phyloP scores from a whole-genome alignment of 1,284 basidiomycete species.

The Austropuccinia psidii region DNA sequence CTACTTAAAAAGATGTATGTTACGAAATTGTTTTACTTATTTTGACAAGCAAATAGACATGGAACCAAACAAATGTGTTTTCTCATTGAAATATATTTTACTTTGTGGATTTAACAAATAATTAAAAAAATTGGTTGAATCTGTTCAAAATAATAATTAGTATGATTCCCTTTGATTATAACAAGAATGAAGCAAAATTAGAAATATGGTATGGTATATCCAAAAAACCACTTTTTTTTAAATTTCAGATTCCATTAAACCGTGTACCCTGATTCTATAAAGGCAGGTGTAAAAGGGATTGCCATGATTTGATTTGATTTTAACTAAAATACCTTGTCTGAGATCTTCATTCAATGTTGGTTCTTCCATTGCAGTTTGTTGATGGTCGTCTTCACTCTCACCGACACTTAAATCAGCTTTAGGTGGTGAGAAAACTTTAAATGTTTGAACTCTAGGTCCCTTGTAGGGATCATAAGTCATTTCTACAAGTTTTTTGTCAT shows the following conservation, averaged over 20 bases:
- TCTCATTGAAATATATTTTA: too few species aligned
- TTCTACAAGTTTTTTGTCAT: constrained; percentile 62
- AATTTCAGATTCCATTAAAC: constrained; percentile 21
- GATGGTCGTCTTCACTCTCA: constrained; percentile 50
- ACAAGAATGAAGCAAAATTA: too few species aligned
- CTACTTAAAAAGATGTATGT: too few species aligned
- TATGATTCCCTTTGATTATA: too few species aligned
- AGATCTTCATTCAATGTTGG: constrained; percentile 59
- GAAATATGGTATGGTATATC: too few species aligned
- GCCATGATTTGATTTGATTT: constrained; percentile 79
- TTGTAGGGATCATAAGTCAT: constrained; percentile 51
- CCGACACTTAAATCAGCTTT: constrained; percentile 20
- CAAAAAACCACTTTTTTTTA: too few species aligned
- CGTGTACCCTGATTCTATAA: constrained; percentile 65
- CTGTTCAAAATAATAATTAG: too few species aligned
- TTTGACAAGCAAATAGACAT: too few species aligned
- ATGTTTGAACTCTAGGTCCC: constrained; percentile 41
- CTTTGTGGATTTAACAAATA: too few species aligned
- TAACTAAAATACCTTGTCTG: constrained; percentile 63
- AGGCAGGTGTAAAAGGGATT: constrained; percentile 73
- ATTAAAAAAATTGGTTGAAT: too few species aligned
- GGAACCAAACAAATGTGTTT: too few species aligned
- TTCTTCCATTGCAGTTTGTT: constrained; percentile 65
- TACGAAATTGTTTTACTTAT: too few species aligned
- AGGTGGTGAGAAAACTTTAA: constrained; percentile 34